Base-by-base conservation (phyloP, 345 rosid species). In the Dipteronia dyeriana region DNA sequence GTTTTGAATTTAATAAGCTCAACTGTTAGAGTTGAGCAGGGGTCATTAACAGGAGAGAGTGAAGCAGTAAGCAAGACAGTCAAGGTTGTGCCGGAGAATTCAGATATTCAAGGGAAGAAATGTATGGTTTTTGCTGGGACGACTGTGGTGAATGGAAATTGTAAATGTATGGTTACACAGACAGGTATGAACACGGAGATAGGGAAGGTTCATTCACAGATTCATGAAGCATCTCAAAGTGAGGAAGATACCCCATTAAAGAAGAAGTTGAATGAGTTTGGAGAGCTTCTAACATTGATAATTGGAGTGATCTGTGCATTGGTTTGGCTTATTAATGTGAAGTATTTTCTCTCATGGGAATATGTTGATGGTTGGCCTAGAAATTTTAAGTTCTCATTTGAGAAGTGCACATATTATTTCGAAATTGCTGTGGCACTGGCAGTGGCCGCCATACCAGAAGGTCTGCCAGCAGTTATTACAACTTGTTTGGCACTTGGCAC, bases 381-480 rank as follows among this genome's bases (percentile, higher is more conserved):
- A 75, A 95, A 93, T 83, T 92, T 95, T 53, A 92, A 90, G 75
- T 95, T 95, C 77, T 95, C 98, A 13, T 91, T 95, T 23, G 99
- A 95, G 88, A 95, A 94, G 86, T 95, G 98, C 88, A 95, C 99
- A 3, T 95, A 95, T 66, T 95, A 95, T 88, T 95, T 95, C 78
- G 97, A 95, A 85, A 95, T 95, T 75, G 99, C 99, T 49, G 98
- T 95, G 34, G 98, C 99, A 25, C 81, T 93, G 84, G 98, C 97
- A 0, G 99, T 95, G 64, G 99, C 99, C 79, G 99, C 99, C 3
- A 95, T 95, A 78, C 99, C 99, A 12, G 98, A 95, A 84, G 99
- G 99, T 76, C 76, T 93, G 62, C 99, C 99, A 3, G 99, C 99
- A 26, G 99, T 93, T 76, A 95, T 95, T 60, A 95, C 99, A 49